Evolutionary conservation across 768 basidiomycete species (phyloP).

Genomic region (Candolleomyces eurysporus): DNA sequence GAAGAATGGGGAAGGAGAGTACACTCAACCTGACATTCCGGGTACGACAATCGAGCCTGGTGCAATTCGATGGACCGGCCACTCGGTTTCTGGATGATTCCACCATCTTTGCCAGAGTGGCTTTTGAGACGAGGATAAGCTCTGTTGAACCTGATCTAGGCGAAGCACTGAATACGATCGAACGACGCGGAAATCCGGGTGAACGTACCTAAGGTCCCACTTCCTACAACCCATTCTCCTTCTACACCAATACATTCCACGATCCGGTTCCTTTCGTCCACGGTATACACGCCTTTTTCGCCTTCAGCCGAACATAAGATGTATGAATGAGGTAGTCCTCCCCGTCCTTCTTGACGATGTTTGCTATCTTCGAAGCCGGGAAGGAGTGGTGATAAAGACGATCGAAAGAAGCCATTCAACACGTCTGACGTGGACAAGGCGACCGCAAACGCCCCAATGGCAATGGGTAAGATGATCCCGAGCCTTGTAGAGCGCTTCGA

Average conservation of each 20-base stretch:
- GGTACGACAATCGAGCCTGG: constrained; percentile 53
- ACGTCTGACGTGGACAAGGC: too few relatives aligned
- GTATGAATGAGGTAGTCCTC: too few relatives aligned
- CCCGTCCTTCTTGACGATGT: too few relatives aligned
- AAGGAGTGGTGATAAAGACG: too few relatives aligned
- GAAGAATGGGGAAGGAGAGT: constrained; percentile 22
- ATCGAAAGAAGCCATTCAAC: too few relatives aligned
- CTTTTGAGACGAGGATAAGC: too few relatives aligned
- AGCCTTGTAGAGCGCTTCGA: too few relatives aligned
- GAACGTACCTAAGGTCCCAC: background rate
- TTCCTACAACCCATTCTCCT: background rate
- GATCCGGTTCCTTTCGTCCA: constrained; percentile 12
- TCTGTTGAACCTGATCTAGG: background rate
- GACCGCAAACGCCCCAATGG: too few relatives aligned
- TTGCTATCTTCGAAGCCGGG: too few relatives aligned
- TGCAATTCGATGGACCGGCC: background rate
- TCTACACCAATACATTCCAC: background rate
- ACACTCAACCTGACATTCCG: constrained; percentile 73
- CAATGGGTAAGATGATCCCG: too few relatives aligned
- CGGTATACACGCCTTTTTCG: constrained; percentile 4
- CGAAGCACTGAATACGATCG: background rate
- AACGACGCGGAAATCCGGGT: background rate
- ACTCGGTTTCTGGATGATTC: background rate
- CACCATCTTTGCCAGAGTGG: too few relatives aligned
- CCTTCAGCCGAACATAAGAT: background rate